These are phyloP conservation scores for Homolaphlyctis polyrhiza DNA, from an alignment of 371 early-diverging fungal species.

Conservation along the genomic window DNA sequence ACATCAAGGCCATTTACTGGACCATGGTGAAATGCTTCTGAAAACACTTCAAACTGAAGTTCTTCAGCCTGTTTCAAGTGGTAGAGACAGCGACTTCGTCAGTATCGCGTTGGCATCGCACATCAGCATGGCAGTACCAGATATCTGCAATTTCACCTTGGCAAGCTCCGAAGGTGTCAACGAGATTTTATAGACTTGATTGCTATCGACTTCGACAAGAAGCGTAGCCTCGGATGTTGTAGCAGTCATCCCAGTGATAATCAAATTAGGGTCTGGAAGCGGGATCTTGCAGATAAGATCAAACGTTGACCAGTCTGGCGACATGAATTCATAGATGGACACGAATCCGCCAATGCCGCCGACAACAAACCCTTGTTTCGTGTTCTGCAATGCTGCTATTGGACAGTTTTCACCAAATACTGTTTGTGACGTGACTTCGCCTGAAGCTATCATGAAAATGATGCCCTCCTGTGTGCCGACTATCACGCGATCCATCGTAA, in stretches of 20 bases:
- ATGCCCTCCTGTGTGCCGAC: conserved; percentile 24
- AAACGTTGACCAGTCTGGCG: conserved; percentile 8
- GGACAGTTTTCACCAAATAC: conserved; percentile 1
- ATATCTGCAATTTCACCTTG: not conserved
- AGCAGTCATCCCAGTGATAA: conserved; percentile 22
- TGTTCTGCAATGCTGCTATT: conserved; percentile 10
- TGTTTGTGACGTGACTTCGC: conserved; percentile 10
- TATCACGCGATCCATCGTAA: conserved; percentile 21
- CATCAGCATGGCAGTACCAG: not conserved
- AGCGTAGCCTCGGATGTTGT: conserved; percentile 33
- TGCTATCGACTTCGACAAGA: conserved; percentile 20
- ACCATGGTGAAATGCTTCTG: conserved; percentile 39
- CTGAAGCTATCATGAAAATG: conserved; percentile 21
- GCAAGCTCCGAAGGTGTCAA: conserved; percentile 5
- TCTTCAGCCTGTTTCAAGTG: conserved; percentile 29
- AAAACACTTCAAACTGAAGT: conserved; percentile 25
- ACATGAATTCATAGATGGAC: conserved; percentile 20
- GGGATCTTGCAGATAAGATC: conserved; percentile 10
- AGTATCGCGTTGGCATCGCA: not conserved
- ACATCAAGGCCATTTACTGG: conserved; percentile 39
- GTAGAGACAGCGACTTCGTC: not conserved
- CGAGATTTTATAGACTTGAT: conserved; percentile 22
- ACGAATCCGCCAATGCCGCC: conserved; percentile 28
- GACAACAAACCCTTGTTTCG: conserved; percentile 26
- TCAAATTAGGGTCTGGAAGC: conserved; percentile 15